Evolutionary conservation across 352 stramenopile species (phyloP).

Genomic region (Phytophthora palmivora): DNA sequence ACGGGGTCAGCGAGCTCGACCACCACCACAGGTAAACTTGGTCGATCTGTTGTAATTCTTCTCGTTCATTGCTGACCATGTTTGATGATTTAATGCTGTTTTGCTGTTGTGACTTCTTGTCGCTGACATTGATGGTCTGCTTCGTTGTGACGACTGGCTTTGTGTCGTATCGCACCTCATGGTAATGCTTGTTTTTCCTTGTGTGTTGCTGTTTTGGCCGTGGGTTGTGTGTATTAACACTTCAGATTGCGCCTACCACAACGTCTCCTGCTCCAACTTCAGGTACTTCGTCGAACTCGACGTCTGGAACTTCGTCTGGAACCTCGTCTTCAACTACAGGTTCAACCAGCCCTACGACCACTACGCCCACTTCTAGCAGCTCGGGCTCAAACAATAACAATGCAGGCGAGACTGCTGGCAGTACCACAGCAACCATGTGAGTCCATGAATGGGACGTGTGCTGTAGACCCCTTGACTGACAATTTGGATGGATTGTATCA

Average conservation of each 20-base stretch:
- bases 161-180: slow-evolving; percentile 7
- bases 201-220: slow-evolving; percentile 12
- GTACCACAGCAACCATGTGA: slow-evolving; percentile 14
- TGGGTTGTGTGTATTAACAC: slow-evolving; percentile 27
- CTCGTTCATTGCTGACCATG: slow-evolving; percentile 31
- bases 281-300: slow-evolving; percentile 28
- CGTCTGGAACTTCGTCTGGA: slow-evolving; percentile 16
- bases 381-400: slow-evolving; percentile 20
- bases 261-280: slow-evolving; percentile 29
- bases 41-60: background rate
- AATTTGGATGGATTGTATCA: slow-evolving; percentile 5
- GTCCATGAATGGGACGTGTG: slow-evolving; percentile 5
- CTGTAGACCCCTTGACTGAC: slow-evolving; percentile 1
- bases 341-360: slow-evolving; percentile 8
- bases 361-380: slow-evolving; percentile 11
- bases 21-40: slow-evolving; percentile 28
- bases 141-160: slow-evolving; percentile 8
- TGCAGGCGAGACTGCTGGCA: slow-evolving; percentile 23
- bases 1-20: slow-evolving; percentile 11
- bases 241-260: slow-evolving; percentile 33
- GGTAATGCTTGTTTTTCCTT: slow-evolving; percentile 27
- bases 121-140: background rate
- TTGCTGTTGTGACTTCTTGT: slow-evolving; percentile 9
- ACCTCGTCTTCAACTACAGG: slow-evolving; percentile 25
- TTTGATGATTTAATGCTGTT: slow-evolving; percentile 12